These are phyloP conservation scores for Sugiyamaella qingdaonensis DNA, from an alignment of 805 yeast genomes.

Conservation along the genomic window DNA sequence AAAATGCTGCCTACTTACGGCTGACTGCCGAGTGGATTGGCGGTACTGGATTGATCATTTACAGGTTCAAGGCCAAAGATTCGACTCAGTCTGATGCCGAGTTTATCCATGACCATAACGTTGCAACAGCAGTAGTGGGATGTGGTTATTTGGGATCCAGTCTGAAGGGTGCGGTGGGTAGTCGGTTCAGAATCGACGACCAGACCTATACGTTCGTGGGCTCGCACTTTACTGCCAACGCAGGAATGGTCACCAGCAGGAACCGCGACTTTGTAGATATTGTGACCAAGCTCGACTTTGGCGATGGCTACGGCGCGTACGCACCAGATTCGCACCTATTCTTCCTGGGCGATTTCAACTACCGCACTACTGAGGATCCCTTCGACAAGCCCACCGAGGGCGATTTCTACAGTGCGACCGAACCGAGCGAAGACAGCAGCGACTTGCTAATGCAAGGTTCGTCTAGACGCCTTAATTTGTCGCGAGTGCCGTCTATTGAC, in stretches of 20 bases:
- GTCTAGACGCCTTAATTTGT: background rate
- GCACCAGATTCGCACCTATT: conserved; percentile 58
- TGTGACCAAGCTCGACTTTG: conserved; percentile 52
- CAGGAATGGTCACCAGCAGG: conserved; percentile 56
- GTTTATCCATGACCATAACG: background rate
- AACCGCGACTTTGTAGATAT: conserved; percentile 49
- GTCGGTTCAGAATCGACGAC: conserved; percentile 42
- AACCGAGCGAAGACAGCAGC: background rate
- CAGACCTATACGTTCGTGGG: conserved; percentile 53
- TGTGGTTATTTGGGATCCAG: conserved; percentile 57
- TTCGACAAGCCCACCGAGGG: conserved; percentile 11
- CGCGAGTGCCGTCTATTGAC: conserved; percentile 33
- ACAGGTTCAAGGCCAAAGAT: conserved; percentile 9
- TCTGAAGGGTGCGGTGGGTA: conserved; percentile 70
- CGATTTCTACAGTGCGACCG: background rate
- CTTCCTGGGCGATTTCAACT: conserved; percentile 83
- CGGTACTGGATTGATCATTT: conserved; percentile 26
- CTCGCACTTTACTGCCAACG: conserved; percentile 76
- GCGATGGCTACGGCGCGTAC: conserved; percentile 50
- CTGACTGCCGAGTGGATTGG: conserved; percentile 23
- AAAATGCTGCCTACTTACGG: conserved; percentile 16
- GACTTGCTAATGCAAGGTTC: background rate
- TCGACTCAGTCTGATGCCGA: background rate
- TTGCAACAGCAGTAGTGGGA: conserved; percentile 20
- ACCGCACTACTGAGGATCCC: conserved; percentile 46